Evolutionary conservation across 1,284 basidiomycete genomes (phyloP).

Genomic region (Paramarasmius palmivorus): DNA sequence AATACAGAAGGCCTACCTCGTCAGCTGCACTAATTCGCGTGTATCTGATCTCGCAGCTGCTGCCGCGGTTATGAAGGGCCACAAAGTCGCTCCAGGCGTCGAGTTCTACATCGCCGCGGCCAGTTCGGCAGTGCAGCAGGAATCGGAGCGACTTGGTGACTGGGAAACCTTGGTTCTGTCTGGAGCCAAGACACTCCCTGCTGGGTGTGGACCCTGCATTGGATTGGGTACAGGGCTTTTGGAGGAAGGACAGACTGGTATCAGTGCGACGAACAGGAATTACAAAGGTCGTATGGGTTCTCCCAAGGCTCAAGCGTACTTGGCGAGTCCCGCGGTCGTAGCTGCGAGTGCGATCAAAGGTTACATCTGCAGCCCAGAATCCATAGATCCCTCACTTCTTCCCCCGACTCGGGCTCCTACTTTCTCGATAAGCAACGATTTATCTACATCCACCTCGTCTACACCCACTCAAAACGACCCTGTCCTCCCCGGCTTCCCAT

Average conservation of each 20-base stretch:
- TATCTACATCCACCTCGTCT: constrained; percentile 26
- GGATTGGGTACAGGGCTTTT: constrained; percentile 92
- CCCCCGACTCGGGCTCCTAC: constrained; percentile 57
- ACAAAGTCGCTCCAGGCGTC: constrained; percentile 86
- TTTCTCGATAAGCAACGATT: constrained; percentile 54
- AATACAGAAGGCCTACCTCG: constrained; percentile 98
- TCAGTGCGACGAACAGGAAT: constrained; percentile 98
- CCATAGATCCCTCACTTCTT: constrained; percentile 55
- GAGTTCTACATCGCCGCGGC: constrained; percentile 99
- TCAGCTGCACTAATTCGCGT: constrained; percentile 98
- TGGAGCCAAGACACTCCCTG: constrained; percentile 91
- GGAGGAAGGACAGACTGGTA: constrained; percentile 93
- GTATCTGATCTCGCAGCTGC: constrained; percentile 94
- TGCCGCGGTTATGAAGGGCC: constrained; percentile 84
- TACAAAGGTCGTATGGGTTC: constrained; percentile 99
- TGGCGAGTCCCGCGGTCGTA: constrained; percentile 95
- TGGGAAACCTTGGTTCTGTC: constrained; percentile 87
- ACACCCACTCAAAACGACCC: constrained; percentile 45
- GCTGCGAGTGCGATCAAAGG: constrained; percentile 94
- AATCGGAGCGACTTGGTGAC: constrained; percentile 84
- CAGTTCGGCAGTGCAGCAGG: constrained; percentile 87
- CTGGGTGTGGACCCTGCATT: constrained; percentile 98
- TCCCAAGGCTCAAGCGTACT: constrained; percentile 93
- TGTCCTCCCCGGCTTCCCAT: constrained; percentile 81
- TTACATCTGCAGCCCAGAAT: constrained; percentile 85